Base-by-base conservation (phyloP, 2,329 filamentous ascomycete genomes). In the Rhinocladiella mackenziei region DNA sequence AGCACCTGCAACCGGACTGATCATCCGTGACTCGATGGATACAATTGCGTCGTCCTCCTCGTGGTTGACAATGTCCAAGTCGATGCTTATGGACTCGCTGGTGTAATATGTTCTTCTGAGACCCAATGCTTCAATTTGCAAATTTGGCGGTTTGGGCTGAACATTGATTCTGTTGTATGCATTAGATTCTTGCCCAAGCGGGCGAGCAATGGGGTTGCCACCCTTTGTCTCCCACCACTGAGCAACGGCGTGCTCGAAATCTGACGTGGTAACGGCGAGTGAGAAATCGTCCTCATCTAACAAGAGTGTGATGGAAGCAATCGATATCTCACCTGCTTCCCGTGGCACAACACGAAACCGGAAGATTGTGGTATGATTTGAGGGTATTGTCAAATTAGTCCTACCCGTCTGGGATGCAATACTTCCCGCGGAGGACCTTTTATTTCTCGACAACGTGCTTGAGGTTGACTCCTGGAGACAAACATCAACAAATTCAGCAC, bases 81-180 rank as follows among this genome's bases (percentile, higher is more conserved):
- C 68, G 15, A 97, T 63, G 5, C 70, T 70, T 19, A 96, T 77
- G 0, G 70, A 64, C 66, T 98, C 92, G 57, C 94, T 84, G 1
- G 85, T 86, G 61, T 95, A 97, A 63, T 91, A 94, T 42, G 89
- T 82, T 9, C 79, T 74, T 44, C 75, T 71, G 5, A 83, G 65
- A 29, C 79, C 75, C 2, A 77, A 70, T 7, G 87, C 68, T 18
- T 70, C 75, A 33, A 98, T 78, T 56, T 87, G 81, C 70, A 98
- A 80, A 65, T 96, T 97, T 0, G 92, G 92, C 19, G 91, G 92
- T 54, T 94, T 86, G 1, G 92, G 91, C 41, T 89, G 74, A 17
- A 98, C 81, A 43, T 79, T 82, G 43, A 94, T 77, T 2, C 70
- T 68, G 23, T 77, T 69, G 30, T 34, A 49, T 1, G 72, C 70